These are phyloP conservation scores for Epichloe sp. DNA, from an alignment of 2,329 filamentous ascomycete species.

Conservation along the genomic window DNA sequence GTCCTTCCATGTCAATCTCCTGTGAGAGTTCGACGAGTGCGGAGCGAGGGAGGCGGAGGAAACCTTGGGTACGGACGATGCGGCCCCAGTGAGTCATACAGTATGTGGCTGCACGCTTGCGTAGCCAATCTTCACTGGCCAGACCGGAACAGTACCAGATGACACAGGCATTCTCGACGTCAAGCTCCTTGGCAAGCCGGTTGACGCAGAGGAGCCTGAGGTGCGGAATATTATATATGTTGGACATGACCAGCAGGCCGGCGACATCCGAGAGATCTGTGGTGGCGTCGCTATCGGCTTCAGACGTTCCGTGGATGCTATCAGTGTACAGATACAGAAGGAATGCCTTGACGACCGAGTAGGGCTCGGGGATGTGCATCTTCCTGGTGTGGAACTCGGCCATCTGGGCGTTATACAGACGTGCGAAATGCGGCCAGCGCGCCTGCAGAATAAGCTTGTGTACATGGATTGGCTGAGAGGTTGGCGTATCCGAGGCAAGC, in stretches of 20 bases:
- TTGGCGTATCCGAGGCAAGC: conserved; percentile 48
- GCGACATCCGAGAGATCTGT: conserved; percentile 73
- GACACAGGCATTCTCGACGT: conserved; percentile 87
- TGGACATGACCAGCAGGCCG: conserved; percentile 90
- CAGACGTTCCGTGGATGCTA: conserved; percentile 51
- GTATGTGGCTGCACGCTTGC: conserved; percentile 74
- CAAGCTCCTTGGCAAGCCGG: conserved; percentile 76
- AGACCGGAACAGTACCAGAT: conserved; percentile 91
- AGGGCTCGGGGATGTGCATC: conserved; percentile 96
- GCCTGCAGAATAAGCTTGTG: conserved; percentile 90
- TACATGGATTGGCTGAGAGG: conserved; percentile 79
- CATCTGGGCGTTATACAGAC: conserved; percentile 90
- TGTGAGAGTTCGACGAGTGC: conserved; percentile 85
- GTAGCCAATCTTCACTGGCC: conserved; percentile 87
- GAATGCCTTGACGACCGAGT: conserved; percentile 86
- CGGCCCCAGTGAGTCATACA: conserved; percentile 92
- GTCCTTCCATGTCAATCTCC: conserved; percentile 85
- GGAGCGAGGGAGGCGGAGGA: conserved; percentile 63
- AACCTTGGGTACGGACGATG: conserved; percentile 78
- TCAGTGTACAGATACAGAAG: conserved; percentile 96
- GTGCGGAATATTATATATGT: conserved; percentile 94
- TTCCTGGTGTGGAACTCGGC: conserved; percentile 92
- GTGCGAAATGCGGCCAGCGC: conserved; percentile 91
- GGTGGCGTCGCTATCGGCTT: conserved; percentile 56
- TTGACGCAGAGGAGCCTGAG: conserved; percentile 85